phyloP scores from a whole-genome alignment of 2,329 filamentous ascomycete genomes.

The Xylaria sp. region DNA sequence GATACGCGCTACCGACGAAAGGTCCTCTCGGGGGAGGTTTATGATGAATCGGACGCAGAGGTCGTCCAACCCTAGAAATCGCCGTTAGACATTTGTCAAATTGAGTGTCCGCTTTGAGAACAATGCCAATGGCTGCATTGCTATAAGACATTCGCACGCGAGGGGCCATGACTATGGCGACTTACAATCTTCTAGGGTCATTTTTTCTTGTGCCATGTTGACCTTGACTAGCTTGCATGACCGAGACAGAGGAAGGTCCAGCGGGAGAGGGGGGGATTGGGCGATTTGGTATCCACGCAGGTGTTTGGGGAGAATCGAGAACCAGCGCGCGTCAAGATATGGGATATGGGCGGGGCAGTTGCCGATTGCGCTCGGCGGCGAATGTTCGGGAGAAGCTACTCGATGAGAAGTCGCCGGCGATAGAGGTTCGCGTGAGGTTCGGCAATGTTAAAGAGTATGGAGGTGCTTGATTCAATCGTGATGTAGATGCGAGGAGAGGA shows the following conservation, averaged over 20 bases:
- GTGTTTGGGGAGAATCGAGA: conserved; percentile 17
- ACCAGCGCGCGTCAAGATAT: conserved; percentile 26
- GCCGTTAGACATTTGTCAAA: conserved; percentile 33
- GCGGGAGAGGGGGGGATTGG: neutral
- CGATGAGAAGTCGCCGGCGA: neutral
- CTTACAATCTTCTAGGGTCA: conserved; percentile 90
- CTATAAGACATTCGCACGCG: conserved; percentile 2
- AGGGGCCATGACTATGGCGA: conserved; percentile 30
- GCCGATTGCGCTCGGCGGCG: conserved; percentile 34
- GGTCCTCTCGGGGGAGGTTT: conserved; percentile 91
- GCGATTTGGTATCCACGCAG: conserved; percentile 4
- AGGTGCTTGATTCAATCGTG: conserved; percentile 13
- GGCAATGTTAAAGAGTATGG: neutral
- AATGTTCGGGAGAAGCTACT: conserved; percentile 12
- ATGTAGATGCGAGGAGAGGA: conserved; percentile 8
- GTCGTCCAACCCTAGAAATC: conserved; percentile 84
- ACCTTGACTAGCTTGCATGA: conserved; percentile 49
- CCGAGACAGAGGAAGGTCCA: conserved; percentile 28
- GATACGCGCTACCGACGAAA: conserved; percentile 89
- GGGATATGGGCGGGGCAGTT: conserved; percentile 23
- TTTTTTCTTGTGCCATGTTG: conserved; percentile 79
- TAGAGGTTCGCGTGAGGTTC: neutral
- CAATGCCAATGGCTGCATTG: neutral
- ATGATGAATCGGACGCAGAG: conserved; percentile 98
- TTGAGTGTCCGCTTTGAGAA: neutral